Conservation (phyloP, 768 basidiomycete genomes). For the Lentinula raphanica region DNA sequence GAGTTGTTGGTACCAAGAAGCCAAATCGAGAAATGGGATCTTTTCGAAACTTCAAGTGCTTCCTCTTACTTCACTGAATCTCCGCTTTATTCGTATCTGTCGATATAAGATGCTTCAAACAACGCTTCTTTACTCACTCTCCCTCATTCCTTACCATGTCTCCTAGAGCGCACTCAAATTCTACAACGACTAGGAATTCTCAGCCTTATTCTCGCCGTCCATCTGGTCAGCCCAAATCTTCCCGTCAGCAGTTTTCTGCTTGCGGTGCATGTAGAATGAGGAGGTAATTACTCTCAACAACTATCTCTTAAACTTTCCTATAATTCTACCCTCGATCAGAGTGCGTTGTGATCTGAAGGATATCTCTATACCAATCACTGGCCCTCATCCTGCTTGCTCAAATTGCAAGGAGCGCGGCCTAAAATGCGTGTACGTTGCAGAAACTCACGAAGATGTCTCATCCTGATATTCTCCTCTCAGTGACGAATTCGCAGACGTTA, state of each 20-base stretch:
- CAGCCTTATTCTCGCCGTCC: slow-evolving; percentile 37
- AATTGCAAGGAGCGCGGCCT: slow-evolving; percentile 87
- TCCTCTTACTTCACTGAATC: slow-evolving; percentile 1
- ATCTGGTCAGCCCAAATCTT: slow-evolving; percentile 64
- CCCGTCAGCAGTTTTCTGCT: slow-evolving; percentile 84
- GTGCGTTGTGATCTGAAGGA: slow-evolving; percentile 95
- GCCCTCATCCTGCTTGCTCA: slow-evolving; percentile 59
- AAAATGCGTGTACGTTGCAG: slow-evolving; percentile 83
- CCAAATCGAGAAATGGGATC: neutral
- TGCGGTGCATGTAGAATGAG: slow-evolving; percentile 92
- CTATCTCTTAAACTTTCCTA: slow-evolving; percentile 6
- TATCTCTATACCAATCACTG: slow-evolving; percentile 47
- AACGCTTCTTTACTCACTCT: slow-evolving; percentile 18
- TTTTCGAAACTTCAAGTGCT: neutral
- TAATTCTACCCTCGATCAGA: slow-evolving; percentile 32
- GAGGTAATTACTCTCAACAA: slow-evolving; percentile 38
- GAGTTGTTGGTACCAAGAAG: neutral
- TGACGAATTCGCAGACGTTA: slow-evolving; percentile 88
- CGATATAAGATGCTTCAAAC: slow-evolving; percentile 8
- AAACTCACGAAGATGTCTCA: neutral
- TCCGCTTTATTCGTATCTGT: slow-evolving; percentile 9
- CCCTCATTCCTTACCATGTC: slow-evolving; percentile 44
- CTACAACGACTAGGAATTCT: slow-evolving; percentile 28
- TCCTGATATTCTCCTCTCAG: slow-evolving; percentile 33
- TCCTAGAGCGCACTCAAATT: slow-evolving; percentile 37